Evolutionary conservation across 2,329 filamentous ascomycete genomes (phyloP).

Genomic region (Pseudogymnoascus sp.): DNA sequence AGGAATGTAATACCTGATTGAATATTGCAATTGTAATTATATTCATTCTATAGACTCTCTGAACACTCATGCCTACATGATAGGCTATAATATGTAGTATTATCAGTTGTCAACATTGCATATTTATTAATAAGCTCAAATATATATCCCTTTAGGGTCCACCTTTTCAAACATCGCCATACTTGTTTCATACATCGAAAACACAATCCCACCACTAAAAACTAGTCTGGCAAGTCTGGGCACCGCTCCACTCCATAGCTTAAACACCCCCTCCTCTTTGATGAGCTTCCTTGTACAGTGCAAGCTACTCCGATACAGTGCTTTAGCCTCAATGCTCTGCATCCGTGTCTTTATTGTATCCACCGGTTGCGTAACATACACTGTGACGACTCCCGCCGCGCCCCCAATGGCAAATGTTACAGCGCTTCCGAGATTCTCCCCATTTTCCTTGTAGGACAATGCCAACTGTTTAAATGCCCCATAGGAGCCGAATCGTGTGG

Average conservation of each 20-base stretch:
- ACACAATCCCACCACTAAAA: constrained; percentile 91
- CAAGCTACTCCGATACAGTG: constrained; percentile 77
- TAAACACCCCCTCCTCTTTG: constrained; percentile 78
- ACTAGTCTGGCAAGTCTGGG: constrained; percentile 78
- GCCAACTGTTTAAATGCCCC: constrained; percentile 84
- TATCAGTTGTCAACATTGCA: background rate
- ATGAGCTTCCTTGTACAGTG: constrained; percentile 76
- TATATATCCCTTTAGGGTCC: constrained; percentile 77
- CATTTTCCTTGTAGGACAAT: constrained; percentile 83
- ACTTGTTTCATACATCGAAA: constrained; percentile 96
- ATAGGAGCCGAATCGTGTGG: constrained; percentile 86
- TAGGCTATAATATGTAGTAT: background rate
- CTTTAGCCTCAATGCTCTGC: constrained; percentile 85
- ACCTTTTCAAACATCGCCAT: constrained; percentile 76
- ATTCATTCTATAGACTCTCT: background rate
- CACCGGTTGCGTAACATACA: constrained; percentile 65
- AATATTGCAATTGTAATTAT: background rate
- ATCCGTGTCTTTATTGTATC: constrained; percentile 97
- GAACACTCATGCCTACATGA: background rate
- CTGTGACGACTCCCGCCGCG: constrained; percentile 81
- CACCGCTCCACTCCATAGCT: constrained; percentile 89
- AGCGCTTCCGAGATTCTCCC: constrained; percentile 85
- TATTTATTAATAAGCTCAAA: constrained; percentile 37
- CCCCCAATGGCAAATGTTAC: constrained; percentile 90
- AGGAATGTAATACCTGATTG: background rate